A percentile compares a stretch with the other conserved stretches of the same genome.
Conservation (phyloP, 2,329 filamentous ascomycete genomes). For the Alternaria tenuissima region DNA sequence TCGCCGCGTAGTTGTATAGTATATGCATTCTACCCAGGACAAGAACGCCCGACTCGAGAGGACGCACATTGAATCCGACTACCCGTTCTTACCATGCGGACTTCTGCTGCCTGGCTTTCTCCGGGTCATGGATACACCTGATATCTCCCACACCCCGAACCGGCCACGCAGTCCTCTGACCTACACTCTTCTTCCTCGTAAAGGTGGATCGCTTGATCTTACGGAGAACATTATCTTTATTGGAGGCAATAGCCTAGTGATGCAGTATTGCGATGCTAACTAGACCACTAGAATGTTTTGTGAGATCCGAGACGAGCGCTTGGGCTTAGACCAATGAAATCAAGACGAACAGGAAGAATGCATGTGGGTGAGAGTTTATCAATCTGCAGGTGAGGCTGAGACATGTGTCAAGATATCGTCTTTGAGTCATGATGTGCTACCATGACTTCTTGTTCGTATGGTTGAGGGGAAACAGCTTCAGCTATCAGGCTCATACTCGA, state of each 20-base stretch:
- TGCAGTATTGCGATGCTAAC: not conserved
- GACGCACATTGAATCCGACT: not conserved
- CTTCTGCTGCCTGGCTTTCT: too few species aligned
- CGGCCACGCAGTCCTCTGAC: not conserved
- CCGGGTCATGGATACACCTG: too few species aligned
- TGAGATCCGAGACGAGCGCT: conserved; percentile 2
- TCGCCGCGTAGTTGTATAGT: too few species aligned
- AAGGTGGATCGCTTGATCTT: not conserved
- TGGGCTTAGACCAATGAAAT: not conserved
- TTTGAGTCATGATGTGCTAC: not conserved
- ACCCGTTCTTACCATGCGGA: too few species aligned
- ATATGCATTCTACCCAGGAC: too few species aligned
- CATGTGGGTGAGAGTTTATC: not conserved
- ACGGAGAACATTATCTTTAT: not conserved
- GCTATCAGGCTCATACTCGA: not conserved
- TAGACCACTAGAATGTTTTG: not conserved
- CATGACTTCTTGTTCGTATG: not conserved
- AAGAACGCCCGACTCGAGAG: too few species aligned
- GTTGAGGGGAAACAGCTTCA: not conserved
- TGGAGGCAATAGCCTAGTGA: not conserved
- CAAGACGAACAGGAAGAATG: not conserved
- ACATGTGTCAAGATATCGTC: not conserved
- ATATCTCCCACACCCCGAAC: not conserved
- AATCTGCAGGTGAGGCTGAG: not conserved
- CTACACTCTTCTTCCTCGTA: not conserved